A percentile compares a stretch with the other conserved stretches of the same genome.
These are phyloP conservation scores for Coniosporium apollinis DNA, from an alignment of 495 filamentous ascomycete species.

Conservation along the genomic window DNA sequence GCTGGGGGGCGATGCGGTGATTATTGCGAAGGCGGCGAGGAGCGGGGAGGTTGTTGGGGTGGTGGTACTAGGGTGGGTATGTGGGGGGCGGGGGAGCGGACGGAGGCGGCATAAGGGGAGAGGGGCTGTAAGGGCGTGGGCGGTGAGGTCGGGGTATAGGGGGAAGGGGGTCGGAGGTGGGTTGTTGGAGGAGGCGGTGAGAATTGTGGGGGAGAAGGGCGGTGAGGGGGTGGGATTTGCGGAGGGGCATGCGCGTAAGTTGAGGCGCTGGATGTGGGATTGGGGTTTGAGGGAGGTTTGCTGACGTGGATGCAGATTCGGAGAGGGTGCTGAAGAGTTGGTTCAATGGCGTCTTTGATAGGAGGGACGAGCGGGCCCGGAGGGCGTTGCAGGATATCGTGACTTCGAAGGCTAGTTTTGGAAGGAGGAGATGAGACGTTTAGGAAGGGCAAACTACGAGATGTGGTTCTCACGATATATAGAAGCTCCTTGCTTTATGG, in stretches of 20 bases:
- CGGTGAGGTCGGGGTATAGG: conserved; percentile 49
- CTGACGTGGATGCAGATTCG: conserved; percentile 27
- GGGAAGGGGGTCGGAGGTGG: conserved; percentile 48
- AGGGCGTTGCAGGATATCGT: conserved; percentile 33
- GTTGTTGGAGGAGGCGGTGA: conserved; percentile 49
- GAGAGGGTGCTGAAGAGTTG: conserved; percentile 38
- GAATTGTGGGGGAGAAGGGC: conserved; percentile 38
- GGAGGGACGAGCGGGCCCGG: conserved; percentile 35
- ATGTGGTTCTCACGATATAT: not conserved
- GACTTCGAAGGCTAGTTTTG: not conserved
- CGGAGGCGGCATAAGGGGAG: conserved; percentile 18
- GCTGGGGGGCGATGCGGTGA: conserved; percentile 29
- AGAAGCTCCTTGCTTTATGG: too few relatives aligned
- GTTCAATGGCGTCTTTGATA: conserved; percentile 43
- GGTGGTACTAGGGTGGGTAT: conserved; percentile 29
- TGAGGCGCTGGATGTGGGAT: not conserved
- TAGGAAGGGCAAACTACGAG: conserved; percentile 4
- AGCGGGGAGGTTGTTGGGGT: conserved; percentile 39
- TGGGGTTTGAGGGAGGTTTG: not conserved
- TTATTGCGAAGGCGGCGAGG: conserved; percentile 34
- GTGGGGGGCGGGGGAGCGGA: conserved; percentile 26
- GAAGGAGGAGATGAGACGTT: not conserved
- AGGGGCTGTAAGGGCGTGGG: conserved; percentile 55
- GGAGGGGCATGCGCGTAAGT: conserved; percentile 43
- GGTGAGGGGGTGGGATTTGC: conserved; percentile 47